Base-by-base conservation (phyloP, 2,329 filamentous ascomycete genomes). In the Dactylonectria macrodidyma region DNA sequence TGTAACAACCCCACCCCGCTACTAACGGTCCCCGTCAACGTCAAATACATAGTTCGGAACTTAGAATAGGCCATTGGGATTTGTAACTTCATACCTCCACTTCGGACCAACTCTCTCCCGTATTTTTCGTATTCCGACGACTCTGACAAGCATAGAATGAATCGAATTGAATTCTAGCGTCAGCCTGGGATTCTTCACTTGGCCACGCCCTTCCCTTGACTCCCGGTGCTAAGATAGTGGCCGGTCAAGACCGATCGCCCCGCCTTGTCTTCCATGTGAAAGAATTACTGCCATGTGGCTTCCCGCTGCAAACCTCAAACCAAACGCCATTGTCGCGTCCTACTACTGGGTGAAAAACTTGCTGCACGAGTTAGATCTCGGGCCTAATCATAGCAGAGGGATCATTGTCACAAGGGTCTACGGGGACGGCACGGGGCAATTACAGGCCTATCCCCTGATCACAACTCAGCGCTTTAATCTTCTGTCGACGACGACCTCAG, bases 31-130 rank as follows among this genome's bases (percentile, higher is more conserved):
- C 19, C 19, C 9, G 14, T 47, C 44, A 11, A 10, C 9, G n/a
- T 22, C n/a, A 19, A 19, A 19, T 19, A 19, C 19, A 19, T 19
- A 19, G 19, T 19, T 19, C 7, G 12, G 7, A 44, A n/a, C 41
- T 30, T 30, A 7, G 14, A 50, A 59, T 12, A 22, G 41, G 19
- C 56, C 14, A 59, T 59, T 58, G 33, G 4, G 26, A 41, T 1
- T 22, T 10, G 46, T 16, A 47, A 36, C 54, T 33, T 33, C 33
- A 22, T 51, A 16, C 8, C 46, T 47, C 46, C n/a, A 36, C 14
- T 47, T 54, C 64, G 58, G 64, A 16, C 51, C 38, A 52, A 65
- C 24, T 60, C 56, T 52, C 56, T 33, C 33, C 56, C 56, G 56
- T 33, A 59, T 48, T 50, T 50, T 26, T 30, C 26, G 26, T 30